These are phyloP conservation scores for Apiotrichum gracile DNA, from an alignment of 1,284 basidiomycete genomes.

Conservation along the genomic window DNA sequence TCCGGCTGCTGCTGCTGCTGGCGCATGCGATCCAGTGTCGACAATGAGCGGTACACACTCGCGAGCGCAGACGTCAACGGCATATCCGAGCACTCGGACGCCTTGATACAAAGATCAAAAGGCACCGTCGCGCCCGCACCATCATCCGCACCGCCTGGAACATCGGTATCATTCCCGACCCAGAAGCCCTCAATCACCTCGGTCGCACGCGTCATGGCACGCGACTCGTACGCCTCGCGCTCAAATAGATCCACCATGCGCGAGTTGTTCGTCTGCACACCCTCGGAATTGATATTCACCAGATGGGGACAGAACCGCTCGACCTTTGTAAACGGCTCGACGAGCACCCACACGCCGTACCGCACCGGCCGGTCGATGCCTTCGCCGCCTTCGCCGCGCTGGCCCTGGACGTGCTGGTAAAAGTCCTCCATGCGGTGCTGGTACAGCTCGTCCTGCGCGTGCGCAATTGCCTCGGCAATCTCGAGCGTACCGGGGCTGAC, in stretches of 20 bases:
- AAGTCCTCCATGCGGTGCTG: slow-evolving; percentile 37
- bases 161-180: slow-evolving; percentile 50
- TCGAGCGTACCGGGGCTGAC: slow-evolving; percentile 45
- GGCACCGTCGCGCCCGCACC: slow-evolving; percentile 28
- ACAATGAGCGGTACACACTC: slow-evolving; percentile 24
- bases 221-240: slow-evolving; percentile 38
- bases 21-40: slow-evolving; percentile 28
- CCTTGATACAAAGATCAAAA: slow-evolving; percentile 44
- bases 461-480: slow-evolving; percentile 50
- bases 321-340: slow-evolving; percentile 55
- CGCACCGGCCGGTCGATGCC: slow-evolving; percentile 51
- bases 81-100: slow-evolving; percentile 46
- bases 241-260: slow-evolving; percentile 51
- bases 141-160: slow-evolving; percentile 39
- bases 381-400: slow-evolving; percentile 26
- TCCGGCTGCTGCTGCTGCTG: slow-evolving; percentile 6
- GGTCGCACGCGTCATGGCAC: slow-evolving; percentile 61
- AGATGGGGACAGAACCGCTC: slow-evolving; percentile 51
- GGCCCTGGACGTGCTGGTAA: slow-evolving; percentile 22
- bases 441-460: slow-evolving; percentile 43
- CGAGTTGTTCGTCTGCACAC: slow-evolving; percentile 41
- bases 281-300: slow-evolving; percentile 52
- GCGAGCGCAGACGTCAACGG: slow-evolving; percentile 25
- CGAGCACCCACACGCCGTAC: slow-evolving; percentile 83
- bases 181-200: slow-evolving; percentile 63